Evolutionary conservation across 2,329 filamentous ascomycete species (phyloP).

Genomic region (Trichothecium roseum): DNA sequence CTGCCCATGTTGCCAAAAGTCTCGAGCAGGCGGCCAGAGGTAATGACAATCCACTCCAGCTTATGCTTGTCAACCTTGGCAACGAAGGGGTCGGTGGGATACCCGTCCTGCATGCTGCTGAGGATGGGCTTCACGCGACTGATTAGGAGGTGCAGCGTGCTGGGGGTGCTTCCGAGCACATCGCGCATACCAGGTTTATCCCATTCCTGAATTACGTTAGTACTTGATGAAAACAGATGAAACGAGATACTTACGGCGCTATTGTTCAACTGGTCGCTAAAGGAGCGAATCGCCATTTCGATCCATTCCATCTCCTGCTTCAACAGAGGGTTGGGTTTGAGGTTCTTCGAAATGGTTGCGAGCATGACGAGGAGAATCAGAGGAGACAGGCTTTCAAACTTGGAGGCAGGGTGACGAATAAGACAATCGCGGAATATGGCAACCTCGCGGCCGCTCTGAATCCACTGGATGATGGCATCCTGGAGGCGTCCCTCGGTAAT

Average conservation of each 20-base stretch:
- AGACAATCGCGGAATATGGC: conserved; percentile 47
- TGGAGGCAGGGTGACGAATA: conserved; percentile 23
- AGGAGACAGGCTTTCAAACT: conserved; percentile 46
- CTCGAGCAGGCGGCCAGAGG: conserved; percentile 23
- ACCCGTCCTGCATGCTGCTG: conserved; percentile 21
- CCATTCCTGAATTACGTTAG: conserved; percentile 20
- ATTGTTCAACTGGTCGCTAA: conserved; percentile 34
- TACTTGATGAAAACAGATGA: not conserved
- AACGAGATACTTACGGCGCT: conserved; percentile 36
- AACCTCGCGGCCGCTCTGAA: conserved; percentile 52
- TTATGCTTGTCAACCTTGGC: conserved; percentile 24
- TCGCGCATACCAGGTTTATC: conserved; percentile 23
- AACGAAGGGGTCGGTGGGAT: conserved; percentile 28
- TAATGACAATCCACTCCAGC: conserved; percentile 27
- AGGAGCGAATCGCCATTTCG: conserved; percentile 46
- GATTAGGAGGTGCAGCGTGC: conserved; percentile 28
- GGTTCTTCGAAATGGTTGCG: conserved; percentile 50
- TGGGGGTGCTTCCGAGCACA: conserved; percentile 25
- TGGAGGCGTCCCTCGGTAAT: conserved; percentile 53
- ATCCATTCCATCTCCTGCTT: conserved; percentile 50
- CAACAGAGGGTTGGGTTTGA: conserved; percentile 40
- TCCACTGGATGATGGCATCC: conserved; percentile 55
- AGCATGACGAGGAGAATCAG: conserved; percentile 55
- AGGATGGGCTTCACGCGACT: conserved; percentile 22
- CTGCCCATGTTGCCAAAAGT: conserved; percentile 13